Evolutionary conservation across 805 yeast genomes (phyloP).

Genomic region (Tetrapisispora iriomotensis): DNA sequence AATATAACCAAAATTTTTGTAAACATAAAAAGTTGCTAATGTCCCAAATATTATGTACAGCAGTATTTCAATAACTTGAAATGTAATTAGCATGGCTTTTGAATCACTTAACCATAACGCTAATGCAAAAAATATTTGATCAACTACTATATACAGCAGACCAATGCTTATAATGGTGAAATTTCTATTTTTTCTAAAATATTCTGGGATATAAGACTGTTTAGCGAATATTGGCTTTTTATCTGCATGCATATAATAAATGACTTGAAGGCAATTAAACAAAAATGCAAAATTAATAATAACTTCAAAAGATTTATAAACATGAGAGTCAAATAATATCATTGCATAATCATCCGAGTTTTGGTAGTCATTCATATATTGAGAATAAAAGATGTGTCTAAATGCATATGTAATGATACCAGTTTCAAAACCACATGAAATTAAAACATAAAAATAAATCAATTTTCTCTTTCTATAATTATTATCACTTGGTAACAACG

Average conservation of each 20-base stretch:
- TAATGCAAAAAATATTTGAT: background rate
- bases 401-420: slow-evolving; percentile 41
- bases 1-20: slow-evolving; percentile 19
- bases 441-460: slow-evolving; percentile 47
- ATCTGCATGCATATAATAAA: slow-evolving; percentile 21
- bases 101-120: background rate
- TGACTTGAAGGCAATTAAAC: slow-evolving; percentile 24
- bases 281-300: slow-evolving; percentile 10
- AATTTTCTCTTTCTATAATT: slow-evolving; percentile 45
- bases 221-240: slow-evolving; percentile 1
- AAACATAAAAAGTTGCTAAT: slow-evolving; percentile 13
- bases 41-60: slow-evolving; percentile 13
- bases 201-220: slow-evolving; percentile 15
- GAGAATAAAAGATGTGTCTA: slow-evolving; percentile 33
- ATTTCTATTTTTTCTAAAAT: slow-evolving; percentile 12
- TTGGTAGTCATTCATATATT: slow-evolving; percentile 45
- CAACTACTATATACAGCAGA: slow-evolving; percentile 1
- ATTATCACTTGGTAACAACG: slow-evolving; percentile 37
- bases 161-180: slow-evolving; percentile 13
- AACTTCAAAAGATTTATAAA: slow-evolving; percentile 11
- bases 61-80: slow-evolving; percentile 6
- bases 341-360: slow-evolving; percentile 35
- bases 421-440: slow-evolving; percentile 46
- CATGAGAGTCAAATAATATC: slow-evolving; percentile 9
- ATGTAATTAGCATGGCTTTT: background rate